Evolutionary conservation across 192 early-diverging fungal species (phyloP).

Genomic region (Coemansia pectinata): DNA sequence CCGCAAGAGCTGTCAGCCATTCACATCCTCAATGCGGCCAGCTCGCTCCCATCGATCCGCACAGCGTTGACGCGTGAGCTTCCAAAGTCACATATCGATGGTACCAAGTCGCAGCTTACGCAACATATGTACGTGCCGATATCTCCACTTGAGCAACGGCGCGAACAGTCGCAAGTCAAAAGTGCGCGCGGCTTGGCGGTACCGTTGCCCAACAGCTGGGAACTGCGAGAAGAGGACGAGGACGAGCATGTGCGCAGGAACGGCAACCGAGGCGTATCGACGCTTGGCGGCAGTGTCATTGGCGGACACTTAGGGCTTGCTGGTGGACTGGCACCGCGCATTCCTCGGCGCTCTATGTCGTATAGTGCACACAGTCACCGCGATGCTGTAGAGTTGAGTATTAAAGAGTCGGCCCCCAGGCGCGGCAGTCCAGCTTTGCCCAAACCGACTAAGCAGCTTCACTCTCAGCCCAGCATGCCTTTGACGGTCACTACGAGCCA

Average conservation of each 20-base stretch:
- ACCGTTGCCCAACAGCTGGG: slow-evolving; percentile 21
- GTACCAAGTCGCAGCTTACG: slow-evolving; percentile 20
- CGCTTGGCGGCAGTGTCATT: slow-evolving; percentile 7
- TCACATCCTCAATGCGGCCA: slow-evolving; percentile 48
- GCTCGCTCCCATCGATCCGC: slow-evolving; percentile 47
- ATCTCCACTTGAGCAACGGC: slow-evolving; percentile 52
- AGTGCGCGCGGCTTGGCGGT: neutral
- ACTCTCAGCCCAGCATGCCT: neutral
- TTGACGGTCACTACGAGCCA: neutral
- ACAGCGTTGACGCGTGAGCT: slow-evolving; percentile 22
- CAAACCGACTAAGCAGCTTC: neutral
- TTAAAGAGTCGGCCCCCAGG: neutral
- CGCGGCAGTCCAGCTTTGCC: neutral
- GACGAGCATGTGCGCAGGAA: slow-evolving; percentile 24
- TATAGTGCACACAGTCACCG: slow-evolving; percentile 34
- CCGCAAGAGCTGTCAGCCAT: slow-evolving; percentile 45
- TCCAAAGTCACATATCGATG: slow-evolving; percentile 22
- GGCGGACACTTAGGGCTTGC: slow-evolving; percentile 6
- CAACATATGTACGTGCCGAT: slow-evolving; percentile 49
- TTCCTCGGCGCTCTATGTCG: slow-evolving; percentile 42
- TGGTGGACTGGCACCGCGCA: slow-evolving; percentile 8
- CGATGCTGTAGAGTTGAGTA: slow-evolving; percentile 21
- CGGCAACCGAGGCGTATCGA: slow-evolving; percentile 1
- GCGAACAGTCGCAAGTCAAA: slow-evolving; percentile 27
- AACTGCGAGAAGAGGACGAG: slow-evolving; percentile 46